phyloP scores from a whole-genome alignment of 371 early-diverging fungal genomes.

The Mucor ambiguus region DNA sequence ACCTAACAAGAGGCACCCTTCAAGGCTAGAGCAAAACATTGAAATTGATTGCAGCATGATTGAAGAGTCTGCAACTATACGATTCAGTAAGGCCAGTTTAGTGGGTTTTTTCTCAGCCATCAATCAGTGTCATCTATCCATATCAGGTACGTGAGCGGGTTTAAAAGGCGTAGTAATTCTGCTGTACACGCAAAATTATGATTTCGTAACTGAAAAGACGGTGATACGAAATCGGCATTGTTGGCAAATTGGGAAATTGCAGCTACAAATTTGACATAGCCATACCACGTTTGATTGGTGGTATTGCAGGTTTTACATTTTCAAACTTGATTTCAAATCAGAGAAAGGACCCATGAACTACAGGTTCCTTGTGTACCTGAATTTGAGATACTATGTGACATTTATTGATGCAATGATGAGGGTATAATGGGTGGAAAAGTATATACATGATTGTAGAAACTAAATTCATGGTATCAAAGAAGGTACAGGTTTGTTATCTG shows the following conservation, averaged over 20 bases:
- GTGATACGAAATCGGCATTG: background rate
- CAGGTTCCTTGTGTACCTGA: background rate
- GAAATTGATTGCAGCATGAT: no score
- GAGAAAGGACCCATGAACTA: background rate
- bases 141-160: background rate
- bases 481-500: background rate
- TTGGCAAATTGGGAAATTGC: background rate
- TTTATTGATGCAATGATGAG: background rate
- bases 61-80: background rate
- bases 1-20: background rate
- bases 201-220: background rate
- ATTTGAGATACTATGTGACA: background rate
- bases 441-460: background rate
- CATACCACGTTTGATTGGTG: background rate
- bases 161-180: background rate
- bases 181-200: background rate
- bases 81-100: background rate
- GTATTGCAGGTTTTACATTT: background rate
- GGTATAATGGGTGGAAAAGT: background rate
- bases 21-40: background rate
- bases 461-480: background rate
- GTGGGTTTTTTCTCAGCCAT: background rate
- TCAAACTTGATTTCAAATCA: background rate
- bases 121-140: background rate
- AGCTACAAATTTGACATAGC: background rate